Evolutionary conservation across 2,329 filamentous ascomycete species (phyloP), one percentile per base, ranked within the genome.

Genomic region (Aschersonia sp.): DNA sequence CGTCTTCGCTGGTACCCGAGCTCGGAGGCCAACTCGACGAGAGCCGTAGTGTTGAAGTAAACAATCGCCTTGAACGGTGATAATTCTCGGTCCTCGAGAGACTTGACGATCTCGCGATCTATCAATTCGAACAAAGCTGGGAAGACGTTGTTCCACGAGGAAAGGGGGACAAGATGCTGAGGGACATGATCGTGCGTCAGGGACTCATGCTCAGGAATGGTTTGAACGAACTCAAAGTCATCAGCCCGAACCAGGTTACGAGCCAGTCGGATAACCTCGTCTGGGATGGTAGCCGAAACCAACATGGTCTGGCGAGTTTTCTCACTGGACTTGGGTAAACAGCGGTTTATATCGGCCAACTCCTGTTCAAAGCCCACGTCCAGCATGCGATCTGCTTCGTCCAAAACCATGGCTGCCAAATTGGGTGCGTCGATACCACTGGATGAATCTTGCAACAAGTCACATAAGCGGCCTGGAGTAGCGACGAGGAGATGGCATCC

Each of bases 321-420:
- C 46, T 80, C 64, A 0, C 62, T 56, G 6, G 75, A 73, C 44
- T 74, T 66, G 4, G 90, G 90, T 8, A 95, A 73, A 42, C 66
- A 59, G 0, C 60, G 50, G 48, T 79, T 66, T 48, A 90, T 86
- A 1, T 76, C 62, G 45, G 71, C 65, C 45, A 90, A 73, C 48
- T 81, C 81, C 37, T 71, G 69, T 48, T 81, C 71, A 58, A 90
- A 90, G 2, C 85, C 92, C 72, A 94, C 92, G 69, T 98, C 92
- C 61, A 98, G 77, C 86, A 98, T 95, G 57, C 92, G 86, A 67
- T 98, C 92, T 58, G 92, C 92, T 73, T 98, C 92, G 57, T 98
- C 92, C 44, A 98, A 82, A 53, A 97, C 88, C 43, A 98, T 74
- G 55, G 92, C 94, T 62, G 87, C 84, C 71, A 97, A 83, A 63